Percentiles rank a stretch among this genome's conserved stretches.
Evolutionary conservation across 768 basidiomycete species (phyloP).

Genomic region (Pholiota conissans): DNA sequence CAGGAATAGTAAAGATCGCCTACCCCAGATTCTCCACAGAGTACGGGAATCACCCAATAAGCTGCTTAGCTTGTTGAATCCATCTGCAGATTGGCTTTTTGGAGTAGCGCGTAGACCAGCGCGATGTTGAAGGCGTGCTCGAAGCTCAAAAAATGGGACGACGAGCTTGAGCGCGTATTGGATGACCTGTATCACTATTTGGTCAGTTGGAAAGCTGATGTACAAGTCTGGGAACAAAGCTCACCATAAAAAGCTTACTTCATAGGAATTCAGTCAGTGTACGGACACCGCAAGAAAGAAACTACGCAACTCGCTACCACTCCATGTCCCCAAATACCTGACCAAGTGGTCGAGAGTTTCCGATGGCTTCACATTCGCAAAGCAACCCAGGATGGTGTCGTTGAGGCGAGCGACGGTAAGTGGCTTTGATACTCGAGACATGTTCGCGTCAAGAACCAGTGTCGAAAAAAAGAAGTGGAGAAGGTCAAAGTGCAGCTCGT

Average conservation of each 20-base stretch:
- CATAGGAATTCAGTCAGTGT: background rate
- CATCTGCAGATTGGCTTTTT: slow-evolving; percentile 52
- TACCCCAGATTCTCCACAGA: slow-evolving; percentile 81
- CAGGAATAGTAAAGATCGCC: slow-evolving; percentile 18
- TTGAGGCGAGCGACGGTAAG: slow-evolving; percentile 52
- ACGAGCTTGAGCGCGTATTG: slow-evolving; percentile 75
- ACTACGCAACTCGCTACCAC: slow-evolving; percentile 78
- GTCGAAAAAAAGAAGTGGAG: background rate
- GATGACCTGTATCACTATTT: slow-evolving; percentile 47
- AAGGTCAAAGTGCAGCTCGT: background rate
- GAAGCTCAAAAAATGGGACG: slow-evolving; percentile 61
- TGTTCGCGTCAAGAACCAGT: slow-evolving; percentile 24
- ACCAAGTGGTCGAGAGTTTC: slow-evolving; percentile 71
- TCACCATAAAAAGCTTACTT: slow-evolving; percentile 78
- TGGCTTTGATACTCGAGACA: slow-evolving; percentile 53
- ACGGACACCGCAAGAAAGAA: slow-evolving; percentile 3
- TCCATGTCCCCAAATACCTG: slow-evolving; percentile 80
- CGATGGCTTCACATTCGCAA: slow-evolving; percentile 57
- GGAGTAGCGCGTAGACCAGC: slow-evolving; percentile 57
- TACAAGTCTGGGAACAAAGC: slow-evolving; percentile 5
- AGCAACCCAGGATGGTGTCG: slow-evolving; percentile 65
- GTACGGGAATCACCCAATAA: slow-evolving; percentile 68
- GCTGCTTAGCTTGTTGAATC: slow-evolving; percentile 52
- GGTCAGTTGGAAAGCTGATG: background rate
- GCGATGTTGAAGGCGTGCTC: slow-evolving; percentile 68